Base-by-base conservation (phyloP, 805 yeast species). In the Blastobotrys chiropterorum region DNA sequence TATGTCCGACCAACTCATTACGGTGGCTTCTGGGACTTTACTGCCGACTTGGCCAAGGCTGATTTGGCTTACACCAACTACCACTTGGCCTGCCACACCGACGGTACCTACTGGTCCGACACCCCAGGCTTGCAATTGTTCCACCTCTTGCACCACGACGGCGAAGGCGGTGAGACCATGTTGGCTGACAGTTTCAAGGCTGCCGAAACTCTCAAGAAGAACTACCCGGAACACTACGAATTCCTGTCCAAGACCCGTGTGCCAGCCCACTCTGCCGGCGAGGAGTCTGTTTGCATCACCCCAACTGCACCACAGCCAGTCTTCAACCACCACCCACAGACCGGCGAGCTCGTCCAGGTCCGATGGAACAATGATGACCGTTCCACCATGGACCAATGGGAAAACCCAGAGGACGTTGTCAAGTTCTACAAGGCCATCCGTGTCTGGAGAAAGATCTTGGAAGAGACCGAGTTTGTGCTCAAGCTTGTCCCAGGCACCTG, bases 21-120 rank as follows among this genome's bases (percentile, higher is more conserved):
- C 58, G 89, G 88, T n/a, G 88, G 86, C 1, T 83, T 84, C 67
- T 84, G 89, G 88, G 87, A 82, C 62, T 83, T 84, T 65, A 83
- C 89, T 8, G 75, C 86, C 3, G 86, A 83, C 60, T 69, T 83
- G 60, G 74, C 82, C 45, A 81, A 78, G 68, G 78, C 79, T 53
- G 90, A 83, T 61, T 82, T 86, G 2, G 90, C 90, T 2, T 83
- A 83, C 63, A 83, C 88, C 14, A 81, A 82, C 59, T 71, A 82
- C 51, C 84, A 80, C 55, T 79, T 83, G 48, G 78, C 79, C 5
- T 67, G 78, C 8, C 90, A 83, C 60, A 83, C 88, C 1, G 89
- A 83, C 63, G 89, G 89, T 3, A 83, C 88, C 1, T 84, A 83
- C 62, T 83, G 86, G 84, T 74, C 80, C 15, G 83, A 83, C 54